A percentile compares a stretch with the other conserved stretches of the same genome.
These are phyloP conservation scores for Globisporangium megalacanthum DNA, from an alignment of 352 stramenopile species.

Conservation along the genomic window DNA sequence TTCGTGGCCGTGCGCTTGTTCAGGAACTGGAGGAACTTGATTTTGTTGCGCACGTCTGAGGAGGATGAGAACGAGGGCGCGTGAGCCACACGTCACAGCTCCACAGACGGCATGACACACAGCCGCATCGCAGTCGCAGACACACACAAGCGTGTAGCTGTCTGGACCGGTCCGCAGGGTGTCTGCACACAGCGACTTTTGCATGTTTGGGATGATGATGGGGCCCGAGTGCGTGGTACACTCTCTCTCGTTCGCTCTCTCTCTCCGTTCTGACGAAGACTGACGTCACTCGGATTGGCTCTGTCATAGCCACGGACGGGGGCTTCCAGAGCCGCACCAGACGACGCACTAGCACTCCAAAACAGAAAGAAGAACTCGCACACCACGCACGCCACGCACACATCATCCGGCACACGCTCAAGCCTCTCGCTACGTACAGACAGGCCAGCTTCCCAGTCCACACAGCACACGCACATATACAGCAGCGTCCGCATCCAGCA, in stretches of 20 bases:
- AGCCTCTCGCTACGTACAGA: background rate
- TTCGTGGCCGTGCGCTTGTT: constrained; percentile 99
- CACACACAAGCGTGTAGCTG: background rate
- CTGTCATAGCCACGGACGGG: background rate
- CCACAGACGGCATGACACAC: constrained; percentile 80
- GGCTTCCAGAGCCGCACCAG: background rate
- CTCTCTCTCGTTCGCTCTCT: constrained; percentile 4
- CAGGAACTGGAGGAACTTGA: constrained; percentile 99
- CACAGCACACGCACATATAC: constrained; percentile 5
- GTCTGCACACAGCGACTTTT: constrained; percentile 90
- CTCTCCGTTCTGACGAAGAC: constrained; percentile 9
- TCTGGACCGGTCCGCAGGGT: constrained; percentile 36
- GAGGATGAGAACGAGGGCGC: constrained; percentile 22
- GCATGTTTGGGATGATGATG: constrained; percentile 69
- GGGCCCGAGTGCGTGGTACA: background rate
- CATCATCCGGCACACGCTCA: constrained; percentile 8
- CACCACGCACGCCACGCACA: background rate
- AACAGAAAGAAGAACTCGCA: constrained; percentile 10
- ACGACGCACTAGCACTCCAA: constrained; percentile 16
- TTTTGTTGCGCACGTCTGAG: constrained; percentile 93
- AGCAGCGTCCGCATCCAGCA: background rate
- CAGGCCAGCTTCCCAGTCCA: constrained; percentile 9
- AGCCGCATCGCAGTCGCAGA: constrained; percentile 19
- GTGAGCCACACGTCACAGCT: background rate
- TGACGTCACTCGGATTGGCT: constrained; percentile 4